Evolutionary conservation across 2,329 filamentous ascomycete species (phyloP), one percentile per base, ranked within the genome.

Genomic region (Huntiella abstrusa): DNA sequence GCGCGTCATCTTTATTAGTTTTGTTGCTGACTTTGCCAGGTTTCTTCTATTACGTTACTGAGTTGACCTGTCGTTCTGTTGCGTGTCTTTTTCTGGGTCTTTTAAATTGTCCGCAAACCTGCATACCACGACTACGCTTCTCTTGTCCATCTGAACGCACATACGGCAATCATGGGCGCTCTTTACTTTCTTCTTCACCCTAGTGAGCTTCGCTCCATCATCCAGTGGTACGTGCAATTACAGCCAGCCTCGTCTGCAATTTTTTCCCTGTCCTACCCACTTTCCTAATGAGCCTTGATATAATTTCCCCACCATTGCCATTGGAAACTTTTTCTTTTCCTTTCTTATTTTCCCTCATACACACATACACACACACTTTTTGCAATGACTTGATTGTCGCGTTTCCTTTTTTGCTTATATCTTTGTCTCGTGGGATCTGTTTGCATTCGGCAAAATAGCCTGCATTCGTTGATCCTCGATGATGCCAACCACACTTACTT

Each of bases 141-240:
- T 28, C 22, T 28, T 28, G 22, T 28, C 22, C 22, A 28, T 28
- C 34, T n/a, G 15, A 34, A 43, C 41, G 41, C 41, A 43, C 41
- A 43, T 33, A 34, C 32, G 10, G 56, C 55, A 59, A 70, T 57
- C 52, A 80, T 80, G 75, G 34, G 67, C 52, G 61, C 76, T 50
- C 58, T 83, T 52, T 91, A 88, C 67, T 83, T 77, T 56, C 62
- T 77, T 49, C 65, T 83, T 53, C 86, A 92, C 63, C 81, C 83
- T 33, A 70, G 70, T 54, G 72, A 94, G 66, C 66, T 94, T 60
- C 77, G 84, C 57, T 71, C 81, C 41, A 85, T 94, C 52, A 70
- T 93, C 52, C 86, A 94, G 78, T 94, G 86, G 86, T 91, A 69
- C 54, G 67, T 57, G 22, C 22, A 28, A 47, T 11, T 16, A 35